phyloP scores from a whole-genome alignment of 495 filamentous ascomycete species.

The Penicillium riverlandense region DNA sequence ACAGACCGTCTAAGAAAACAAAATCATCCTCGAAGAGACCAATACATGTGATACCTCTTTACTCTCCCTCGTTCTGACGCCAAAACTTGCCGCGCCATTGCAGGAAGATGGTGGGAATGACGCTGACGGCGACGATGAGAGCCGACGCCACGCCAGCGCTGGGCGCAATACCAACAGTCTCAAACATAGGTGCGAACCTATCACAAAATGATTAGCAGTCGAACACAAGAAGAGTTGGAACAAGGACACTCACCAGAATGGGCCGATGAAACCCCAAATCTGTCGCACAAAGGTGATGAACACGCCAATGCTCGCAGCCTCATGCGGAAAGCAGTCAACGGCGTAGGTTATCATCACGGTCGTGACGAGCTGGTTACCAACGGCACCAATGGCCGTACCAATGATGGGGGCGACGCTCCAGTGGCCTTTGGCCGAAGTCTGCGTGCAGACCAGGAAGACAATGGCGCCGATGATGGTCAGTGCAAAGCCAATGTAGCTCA shows the following conservation, averaged over 20 bases:
- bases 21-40: too few relatives aligned
- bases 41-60: background rate
- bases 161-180: conserved; percentile 31
- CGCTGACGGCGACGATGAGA: conserved; percentile 26
- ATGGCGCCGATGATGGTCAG: conserved; percentile 42
- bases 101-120: conserved; percentile 29
- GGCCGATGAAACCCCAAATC: conserved; percentile 51
- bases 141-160: conserved; percentile 29
- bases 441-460: conserved; percentile 41
- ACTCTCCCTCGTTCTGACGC: conserved; percentile 9
- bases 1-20: background rate
- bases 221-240: background rate
- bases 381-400: conserved; percentile 41
- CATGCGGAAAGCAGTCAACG: conserved; percentile 42
- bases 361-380: conserved; percentile 50
- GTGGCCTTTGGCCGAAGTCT: conserved; percentile 25
- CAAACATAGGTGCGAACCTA: conserved; percentile 39
- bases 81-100: conserved; percentile 20
- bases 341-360: conserved; percentile 49
- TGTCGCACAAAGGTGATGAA: conserved; percentile 47
- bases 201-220: background rate
- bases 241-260: conserved; percentile 37
- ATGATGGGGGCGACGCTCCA: conserved; percentile 46
- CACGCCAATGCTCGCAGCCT: conserved; percentile 44
- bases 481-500: conserved; percentile 43